A percentile compares a stretch with the other conserved stretches of the same genome.
phyloP scores from a whole-genome alignment of 169 alveolate species.

The Plasmodium gaboni region DNA sequence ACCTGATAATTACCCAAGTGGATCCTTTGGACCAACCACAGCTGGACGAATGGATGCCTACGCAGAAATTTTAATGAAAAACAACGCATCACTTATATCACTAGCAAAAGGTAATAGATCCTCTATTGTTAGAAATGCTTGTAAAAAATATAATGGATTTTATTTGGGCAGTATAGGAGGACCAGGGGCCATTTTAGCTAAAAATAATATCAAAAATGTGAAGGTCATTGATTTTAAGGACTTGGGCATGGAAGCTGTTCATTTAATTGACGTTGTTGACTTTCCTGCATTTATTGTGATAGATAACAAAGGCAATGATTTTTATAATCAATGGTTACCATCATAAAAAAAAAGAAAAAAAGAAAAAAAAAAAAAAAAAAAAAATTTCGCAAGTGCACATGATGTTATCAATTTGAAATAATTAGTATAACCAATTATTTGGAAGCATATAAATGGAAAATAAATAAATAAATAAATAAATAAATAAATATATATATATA shows the following conservation, averaged over 20 bases:
- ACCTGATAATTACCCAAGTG: conserved; percentile 90
- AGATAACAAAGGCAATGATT: conserved; percentile 91
- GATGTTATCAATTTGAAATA: too few relatives aligned
- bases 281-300: conserved; percentile 92
- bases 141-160: conserved; percentile 89
- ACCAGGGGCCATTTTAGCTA: conserved; percentile 91
- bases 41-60: conserved; percentile 93
- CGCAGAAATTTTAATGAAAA: conserved; percentile 85
- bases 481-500: too few relatives aligned
- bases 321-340: conserved; percentile 84
- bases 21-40: conserved; percentile 94
- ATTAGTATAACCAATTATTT: too few relatives aligned
- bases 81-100: conserved; percentile 88
- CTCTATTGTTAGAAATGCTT: conserved; percentile 85
- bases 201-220: conserved; percentile 87
- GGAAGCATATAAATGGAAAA: too few relatives aligned
- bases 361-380: not conserved
- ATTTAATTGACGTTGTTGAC: conserved; percentile 89
- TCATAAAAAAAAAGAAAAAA: not conserved
- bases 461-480: too few relatives aligned
- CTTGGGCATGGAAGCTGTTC: conserved; percentile 90
- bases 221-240: conserved; percentile 87
- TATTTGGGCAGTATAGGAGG: conserved; percentile 92
- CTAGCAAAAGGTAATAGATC: conserved; percentile 91
- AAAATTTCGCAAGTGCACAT: too few relatives aligned